Base-by-base conservation (phyloP, 768 basidiomycete genomes). In the Podaxis sp. region DNA sequence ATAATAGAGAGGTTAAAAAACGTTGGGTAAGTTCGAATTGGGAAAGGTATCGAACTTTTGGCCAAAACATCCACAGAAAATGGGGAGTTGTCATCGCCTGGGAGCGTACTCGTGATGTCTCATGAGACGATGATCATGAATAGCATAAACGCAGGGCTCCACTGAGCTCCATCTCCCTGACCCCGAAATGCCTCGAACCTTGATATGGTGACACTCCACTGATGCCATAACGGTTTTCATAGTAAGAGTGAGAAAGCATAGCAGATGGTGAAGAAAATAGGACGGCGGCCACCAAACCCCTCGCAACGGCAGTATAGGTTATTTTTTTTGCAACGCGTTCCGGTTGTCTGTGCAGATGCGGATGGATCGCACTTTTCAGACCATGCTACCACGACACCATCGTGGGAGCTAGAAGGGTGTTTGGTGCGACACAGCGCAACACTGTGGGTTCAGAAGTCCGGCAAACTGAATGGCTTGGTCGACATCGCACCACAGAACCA, bases 211-310 rank as follows among this genome's bases (percentile, higher is more conserved):
- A 14, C 13, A 9, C 13, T 18, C 51, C 51, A 32, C 36, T 36
- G 52, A 54, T 54, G 52, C 52, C 32, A 21, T 54, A 21, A 54
- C 23, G 52, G 14, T 18, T 54, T 54, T 54, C 52, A 54, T 54
- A 25, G 18, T 18, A 16, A 44, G 3, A 44, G 18, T 44, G 42
- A 44, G n/a, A 44, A 14, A 16, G 18, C 16, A 44, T 21, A 44
- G 42, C 7, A 18, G n/a, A 18, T 16, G 18, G 7, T 5, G 16
- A 18, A 44, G 18, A n/a, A n/a, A 44, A 44, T 44, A 44, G 9
- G 42, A 44, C 5, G 16, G 42, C 42, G 9, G 14, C 42, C n/a
- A 44, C 42, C 42, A 7, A n/a, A 18, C 42, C 6, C 42, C 42
- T 44, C 42, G 42, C n/a, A 18, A 44, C 6, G 16, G n/a, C n/a